A percentile compares a stretch with the other conserved stretches of the same genome.
Conservation (phyloP, 345 rosid species). For the Gossypium bickii region DNA sequence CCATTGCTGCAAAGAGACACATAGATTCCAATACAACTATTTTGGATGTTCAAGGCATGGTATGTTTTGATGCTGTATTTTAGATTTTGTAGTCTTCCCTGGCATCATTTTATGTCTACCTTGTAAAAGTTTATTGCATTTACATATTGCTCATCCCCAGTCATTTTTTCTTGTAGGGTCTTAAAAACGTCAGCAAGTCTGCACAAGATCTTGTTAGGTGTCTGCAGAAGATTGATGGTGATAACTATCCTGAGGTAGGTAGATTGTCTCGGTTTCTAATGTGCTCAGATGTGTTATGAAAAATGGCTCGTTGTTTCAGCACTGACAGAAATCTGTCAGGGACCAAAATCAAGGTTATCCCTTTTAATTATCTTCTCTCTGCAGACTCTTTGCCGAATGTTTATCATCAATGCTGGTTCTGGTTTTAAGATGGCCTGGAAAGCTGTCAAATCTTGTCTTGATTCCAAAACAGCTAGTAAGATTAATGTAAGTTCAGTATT, state of each 20-base stretch:
- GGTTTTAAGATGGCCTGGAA: constrained; percentile 84
- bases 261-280: constrained; percentile 14
- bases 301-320: background rate
- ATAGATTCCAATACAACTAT: constrained; percentile 84
- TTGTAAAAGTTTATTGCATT: background rate
- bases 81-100: background rate
- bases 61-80: constrained; percentile 23
- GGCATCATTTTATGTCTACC: background rate
- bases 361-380: constrained; percentile 12
- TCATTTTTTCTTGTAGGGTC: constrained; percentile 44
- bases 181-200: constrained; percentile 67
- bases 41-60: constrained; percentile 96
- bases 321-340: background rate
- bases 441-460: constrained; percentile 70
- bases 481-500: constrained; percentile 50
- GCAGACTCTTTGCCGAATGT: constrained; percentile 90
- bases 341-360: constrained; percentile 42
- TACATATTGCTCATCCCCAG: background rate
- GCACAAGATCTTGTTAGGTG: constrained; percentile 78
- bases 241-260: constrained; percentile 99
- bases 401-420: constrained; percentile 78
- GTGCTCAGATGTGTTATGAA: background rate
- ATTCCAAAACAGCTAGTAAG: constrained; percentile 93
- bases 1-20: constrained; percentile 79
- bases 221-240: constrained; percentile 85